Evolutionary conservation across 768 basidiomycete species (phyloP).

Genomic region (Trametes maxima): DNA sequence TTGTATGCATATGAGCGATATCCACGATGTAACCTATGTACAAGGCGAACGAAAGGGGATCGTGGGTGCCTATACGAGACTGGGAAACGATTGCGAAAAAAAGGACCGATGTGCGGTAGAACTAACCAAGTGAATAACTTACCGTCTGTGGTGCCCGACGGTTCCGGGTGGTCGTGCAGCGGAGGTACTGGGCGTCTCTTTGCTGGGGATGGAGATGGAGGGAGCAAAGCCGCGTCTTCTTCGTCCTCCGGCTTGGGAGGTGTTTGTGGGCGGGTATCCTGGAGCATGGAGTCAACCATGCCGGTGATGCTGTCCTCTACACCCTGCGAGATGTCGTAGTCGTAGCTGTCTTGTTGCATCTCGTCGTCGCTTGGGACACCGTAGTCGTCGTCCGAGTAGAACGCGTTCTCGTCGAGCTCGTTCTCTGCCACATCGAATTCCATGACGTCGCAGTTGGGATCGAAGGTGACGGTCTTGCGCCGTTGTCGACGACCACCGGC

Average conservation of each 20-base stretch:
- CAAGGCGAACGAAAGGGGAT: no score
- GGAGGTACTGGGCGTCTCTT: slow-evolving; percentile 23
- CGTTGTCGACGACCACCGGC: slow-evolving; percentile 50
- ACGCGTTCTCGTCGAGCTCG: slow-evolving; percentile 44
- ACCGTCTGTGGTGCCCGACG: background rate
- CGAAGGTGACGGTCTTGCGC: slow-evolving; percentile 79
- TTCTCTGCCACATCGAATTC: slow-evolving; percentile 74
- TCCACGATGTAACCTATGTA: no score
- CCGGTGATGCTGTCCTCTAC: slow-evolving; percentile 66
- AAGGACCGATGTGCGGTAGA: background rate
- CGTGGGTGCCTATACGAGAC: no score
- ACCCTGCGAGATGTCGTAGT: slow-evolving; percentile 38
- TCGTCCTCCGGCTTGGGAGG: slow-evolving; percentile 39
- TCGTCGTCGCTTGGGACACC: slow-evolving; percentile 27
- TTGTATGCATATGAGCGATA: no score
- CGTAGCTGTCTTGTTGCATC: slow-evolving; percentile 27
- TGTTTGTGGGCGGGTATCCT: slow-evolving; percentile 49
- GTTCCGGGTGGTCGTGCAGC: background rate
- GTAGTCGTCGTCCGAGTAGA: slow-evolving; percentile 41
- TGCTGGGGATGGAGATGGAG: slow-evolving; percentile 52
- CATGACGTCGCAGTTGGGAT: slow-evolving; percentile 78
- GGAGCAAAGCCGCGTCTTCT: slow-evolving; percentile 45
- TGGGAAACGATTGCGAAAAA: no score
- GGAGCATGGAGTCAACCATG: slow-evolving; percentile 72
- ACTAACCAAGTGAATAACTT: background rate